A percentile compares a stretch with the other conserved stretches of the same genome.
Evolutionary conservation across 2,329 filamentous ascomycete species (phyloP).

Genomic region (Diaporthe amygdali): DNA sequence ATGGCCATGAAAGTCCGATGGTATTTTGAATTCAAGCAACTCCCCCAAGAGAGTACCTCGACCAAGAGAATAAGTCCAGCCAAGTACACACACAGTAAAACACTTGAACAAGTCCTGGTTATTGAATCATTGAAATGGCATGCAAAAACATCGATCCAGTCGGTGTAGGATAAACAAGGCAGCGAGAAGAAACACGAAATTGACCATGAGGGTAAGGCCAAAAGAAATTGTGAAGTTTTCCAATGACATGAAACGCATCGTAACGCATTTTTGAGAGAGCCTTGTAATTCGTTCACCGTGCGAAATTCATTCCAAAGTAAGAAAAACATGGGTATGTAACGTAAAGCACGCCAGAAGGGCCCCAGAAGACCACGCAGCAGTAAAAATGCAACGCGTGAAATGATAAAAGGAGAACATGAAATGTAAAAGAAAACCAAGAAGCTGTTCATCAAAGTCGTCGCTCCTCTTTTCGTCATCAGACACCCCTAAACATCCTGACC

Average conservation of each 20-base stretch:
- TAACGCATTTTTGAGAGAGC: background rate
- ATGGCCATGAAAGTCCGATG: background rate
- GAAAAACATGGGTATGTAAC: conserved; percentile 17
- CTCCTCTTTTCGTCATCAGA: conserved; percentile 41
- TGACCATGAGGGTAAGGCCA: background rate
- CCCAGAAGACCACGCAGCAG: background rate
- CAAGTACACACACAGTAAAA: background rate
- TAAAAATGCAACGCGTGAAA: background rate
- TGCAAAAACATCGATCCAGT: background rate
- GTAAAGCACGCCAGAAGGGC: conserved; percentile 11
- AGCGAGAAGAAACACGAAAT: background rate
- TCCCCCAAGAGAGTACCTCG: background rate
- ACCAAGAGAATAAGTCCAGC: background rate
- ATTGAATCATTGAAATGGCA: background rate
- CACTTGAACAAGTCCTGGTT: background rate
- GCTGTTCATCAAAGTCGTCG: conserved; percentile 1
- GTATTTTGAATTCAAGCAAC: background rate
- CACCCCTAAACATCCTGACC: conserved; percentile 81
- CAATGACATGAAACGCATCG: background rate
- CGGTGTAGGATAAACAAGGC: background rate
- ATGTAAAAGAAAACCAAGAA: conserved; percentile 5
- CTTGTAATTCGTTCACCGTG: background rate
- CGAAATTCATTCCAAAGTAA: background rate
- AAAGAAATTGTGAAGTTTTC: background rate
- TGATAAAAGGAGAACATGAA: conserved; percentile 1